phyloP scores from a whole-genome alignment of 129 eudicot genomes.

The Centrapalus pauciflorus region DNA sequence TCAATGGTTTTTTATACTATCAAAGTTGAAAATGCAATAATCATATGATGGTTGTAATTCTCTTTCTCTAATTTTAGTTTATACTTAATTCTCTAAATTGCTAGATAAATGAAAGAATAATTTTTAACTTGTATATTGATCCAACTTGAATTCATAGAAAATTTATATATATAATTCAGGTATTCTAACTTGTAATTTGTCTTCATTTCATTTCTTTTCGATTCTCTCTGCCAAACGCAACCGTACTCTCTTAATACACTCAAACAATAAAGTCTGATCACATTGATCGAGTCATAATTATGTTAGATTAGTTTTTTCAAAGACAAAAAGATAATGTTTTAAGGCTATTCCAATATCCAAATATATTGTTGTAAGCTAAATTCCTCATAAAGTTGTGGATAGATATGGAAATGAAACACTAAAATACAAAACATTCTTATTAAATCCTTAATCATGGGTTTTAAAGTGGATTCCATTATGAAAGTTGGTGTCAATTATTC shows the following conservation, averaged over 20 bases:
- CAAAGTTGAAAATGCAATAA: too few relatives aligned
- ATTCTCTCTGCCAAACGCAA: too few relatives aligned
- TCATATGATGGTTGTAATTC: too few relatives aligned
- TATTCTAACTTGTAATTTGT: too few relatives aligned
- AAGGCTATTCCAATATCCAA: neutral
- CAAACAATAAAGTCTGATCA: neutral
- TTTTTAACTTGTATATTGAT: too few relatives aligned
- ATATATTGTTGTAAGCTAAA: neutral
- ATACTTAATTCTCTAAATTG: too few relatives aligned
- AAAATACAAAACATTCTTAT: neutral
- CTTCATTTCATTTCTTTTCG: too few relatives aligned
- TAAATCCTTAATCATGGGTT: conserved; percentile 1
- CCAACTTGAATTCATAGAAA: too few relatives aligned
- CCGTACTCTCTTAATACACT: neutral
- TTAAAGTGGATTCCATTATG: conserved; percentile 9
- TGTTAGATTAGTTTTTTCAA: neutral
- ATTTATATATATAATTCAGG: too few relatives aligned
- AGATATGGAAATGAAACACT: neutral
- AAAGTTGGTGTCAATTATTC: conserved; percentile 3
- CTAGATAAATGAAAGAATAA: too few relatives aligned
- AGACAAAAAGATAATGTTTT: conserved; percentile 3
- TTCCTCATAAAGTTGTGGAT: conserved; percentile 7
- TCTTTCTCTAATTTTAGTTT: too few relatives aligned
- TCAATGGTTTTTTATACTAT: too few relatives aligned
- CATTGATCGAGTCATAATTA: neutral